phyloP scores from a whole-genome alignment of 768 basidiomycete genomes.

The Panaeolus cyanescens region DNA sequence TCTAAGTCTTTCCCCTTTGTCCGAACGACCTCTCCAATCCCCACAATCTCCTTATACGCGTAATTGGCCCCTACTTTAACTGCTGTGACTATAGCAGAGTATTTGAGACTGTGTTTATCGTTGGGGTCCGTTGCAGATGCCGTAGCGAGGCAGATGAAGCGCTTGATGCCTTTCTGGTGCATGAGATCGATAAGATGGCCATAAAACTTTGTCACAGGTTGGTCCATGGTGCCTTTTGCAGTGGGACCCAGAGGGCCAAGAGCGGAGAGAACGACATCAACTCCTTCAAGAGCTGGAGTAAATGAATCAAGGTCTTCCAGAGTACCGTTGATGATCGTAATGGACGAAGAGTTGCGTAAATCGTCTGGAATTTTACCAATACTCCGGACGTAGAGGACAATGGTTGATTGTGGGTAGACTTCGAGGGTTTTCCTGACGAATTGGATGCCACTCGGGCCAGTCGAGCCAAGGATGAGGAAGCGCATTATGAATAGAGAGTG shows the following conservation, averaged over 20 bases:
- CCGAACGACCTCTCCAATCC: constrained; percentile 58
- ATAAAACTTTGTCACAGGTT: constrained; percentile 67
- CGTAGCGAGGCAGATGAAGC: constrained; percentile 70
- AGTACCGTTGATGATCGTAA: constrained; percentile 55
- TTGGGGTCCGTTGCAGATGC: constrained; percentile 61
- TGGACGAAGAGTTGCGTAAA: constrained; percentile 41
- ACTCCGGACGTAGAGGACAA: constrained; percentile 66
- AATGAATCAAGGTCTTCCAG: constrained; percentile 54
- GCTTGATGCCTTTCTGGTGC: constrained; percentile 50
- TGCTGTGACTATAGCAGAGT: constrained; percentile 41
- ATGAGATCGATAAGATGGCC: constrained; percentile 55
- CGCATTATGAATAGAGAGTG: constrained; percentile 31
- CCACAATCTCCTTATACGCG: constrained; percentile 72
- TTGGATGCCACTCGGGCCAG: constrained; percentile 60
- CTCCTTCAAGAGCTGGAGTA: constrained; percentile 52
- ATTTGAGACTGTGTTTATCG: constrained; percentile 56
- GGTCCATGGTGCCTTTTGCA: constrained; percentile 41
- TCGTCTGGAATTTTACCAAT: constrained; percentile 63
- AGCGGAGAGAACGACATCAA: constrained; percentile 66
- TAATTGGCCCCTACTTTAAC: constrained; percentile 44
- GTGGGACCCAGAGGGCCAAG: constrained; percentile 49
- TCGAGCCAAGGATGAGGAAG: constrained; percentile 70
- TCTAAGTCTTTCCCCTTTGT: constrained; percentile 50
- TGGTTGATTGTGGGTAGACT: constrained; percentile 33
- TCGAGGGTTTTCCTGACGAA: constrained; percentile 58